Evolutionary conservation across 257 asterid genomes (phyloP).

Genomic region (Petrea volubilis): DNA sequence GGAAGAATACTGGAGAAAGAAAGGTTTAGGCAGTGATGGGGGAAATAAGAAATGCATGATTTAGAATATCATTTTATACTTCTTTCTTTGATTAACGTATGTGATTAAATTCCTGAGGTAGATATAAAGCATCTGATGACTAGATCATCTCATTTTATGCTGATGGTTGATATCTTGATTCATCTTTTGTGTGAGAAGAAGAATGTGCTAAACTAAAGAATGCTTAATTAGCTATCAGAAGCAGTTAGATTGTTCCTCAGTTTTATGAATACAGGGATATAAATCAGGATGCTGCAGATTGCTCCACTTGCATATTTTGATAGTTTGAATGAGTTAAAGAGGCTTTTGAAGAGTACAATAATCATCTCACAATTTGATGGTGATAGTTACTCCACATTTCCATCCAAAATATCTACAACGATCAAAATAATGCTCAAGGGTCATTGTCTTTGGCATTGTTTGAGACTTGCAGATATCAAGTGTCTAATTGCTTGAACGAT

Average conservation of each 20-base stretch:
- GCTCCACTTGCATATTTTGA: not conserved
- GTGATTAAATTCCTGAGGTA: not conserved
- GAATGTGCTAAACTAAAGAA: too few relatives aligned
- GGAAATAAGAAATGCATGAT: too few relatives aligned
- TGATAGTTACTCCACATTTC: not conserved
- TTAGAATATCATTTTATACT: too few relatives aligned
- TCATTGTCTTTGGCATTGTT: slow-evolving; percentile 1
- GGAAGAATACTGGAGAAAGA: not conserved
- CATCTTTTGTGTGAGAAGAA: not conserved
- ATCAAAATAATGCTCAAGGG: slow-evolving; percentile 7
- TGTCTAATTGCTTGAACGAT: slow-evolving; percentile 12
- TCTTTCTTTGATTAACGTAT: too few relatives aligned
- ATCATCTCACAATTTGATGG: not conserved
- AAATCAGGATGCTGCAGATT: not conserved
- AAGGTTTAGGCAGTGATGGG: too few relatives aligned
- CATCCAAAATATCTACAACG: not conserved
- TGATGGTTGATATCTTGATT: not conserved
- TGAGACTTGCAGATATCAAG: slow-evolving; percentile 18
- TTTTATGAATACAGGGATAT: not conserved
- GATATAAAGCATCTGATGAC: not conserved
- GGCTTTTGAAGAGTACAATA: not conserved
- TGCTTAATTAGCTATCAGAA: not conserved
- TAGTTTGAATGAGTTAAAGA: not conserved
- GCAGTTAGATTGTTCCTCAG: not conserved
- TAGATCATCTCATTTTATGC: not conserved